Evolutionary conservation across 1,139 yeast genomes (phyloP).

Genomic region (Saccharomyces hybrid): DNA sequence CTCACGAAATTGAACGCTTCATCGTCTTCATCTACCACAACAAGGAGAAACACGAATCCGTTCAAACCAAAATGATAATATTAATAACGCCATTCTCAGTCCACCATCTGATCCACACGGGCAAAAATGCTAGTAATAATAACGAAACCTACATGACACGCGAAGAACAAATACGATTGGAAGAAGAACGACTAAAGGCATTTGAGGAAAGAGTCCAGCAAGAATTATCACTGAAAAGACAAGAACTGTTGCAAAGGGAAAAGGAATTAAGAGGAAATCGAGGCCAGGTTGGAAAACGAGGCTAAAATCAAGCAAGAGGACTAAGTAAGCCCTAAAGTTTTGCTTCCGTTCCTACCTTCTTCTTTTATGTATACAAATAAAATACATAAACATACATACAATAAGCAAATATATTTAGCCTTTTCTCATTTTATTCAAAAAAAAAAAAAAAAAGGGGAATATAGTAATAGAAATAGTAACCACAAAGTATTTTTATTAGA

Average conservation of each 20-base stretch:
- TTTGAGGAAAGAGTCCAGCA: conserved; percentile 85
- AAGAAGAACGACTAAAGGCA: conserved; percentile 70
- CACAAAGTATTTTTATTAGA: background rate
- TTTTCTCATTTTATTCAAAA: background rate
- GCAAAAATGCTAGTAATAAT: conserved; percentile 9
- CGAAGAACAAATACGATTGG: conserved; percentile 74
- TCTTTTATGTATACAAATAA: background rate
- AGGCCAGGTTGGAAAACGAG: conserved; percentile 60
- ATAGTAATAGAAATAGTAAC: background rate
- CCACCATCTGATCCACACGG: conserved; percentile 8
- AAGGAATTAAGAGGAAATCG: conserved; percentile 80
- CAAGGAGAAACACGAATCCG: conserved; percentile 7
- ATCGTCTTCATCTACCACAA: conserved; percentile 7
- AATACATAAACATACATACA: background rate
- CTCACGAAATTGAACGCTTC: conserved; percentile 6
- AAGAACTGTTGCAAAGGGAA: conserved; percentile 81
- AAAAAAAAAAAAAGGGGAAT: no score
- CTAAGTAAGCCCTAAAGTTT: background rate
- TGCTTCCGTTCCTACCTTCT: background rate
- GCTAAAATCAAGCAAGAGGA: conserved; percentile 22
- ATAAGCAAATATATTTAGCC: background rate
- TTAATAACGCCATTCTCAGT: background rate
- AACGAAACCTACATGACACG: conserved; percentile 49
- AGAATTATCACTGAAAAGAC: conserved; percentile 75
- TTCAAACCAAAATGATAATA: conserved; percentile 2